These are phyloP conservation scores for Lasiodiplodia sp. DNA, from an alignment of 2,329 filamentous ascomycete genomes.

Conservation along the genomic window DNA sequence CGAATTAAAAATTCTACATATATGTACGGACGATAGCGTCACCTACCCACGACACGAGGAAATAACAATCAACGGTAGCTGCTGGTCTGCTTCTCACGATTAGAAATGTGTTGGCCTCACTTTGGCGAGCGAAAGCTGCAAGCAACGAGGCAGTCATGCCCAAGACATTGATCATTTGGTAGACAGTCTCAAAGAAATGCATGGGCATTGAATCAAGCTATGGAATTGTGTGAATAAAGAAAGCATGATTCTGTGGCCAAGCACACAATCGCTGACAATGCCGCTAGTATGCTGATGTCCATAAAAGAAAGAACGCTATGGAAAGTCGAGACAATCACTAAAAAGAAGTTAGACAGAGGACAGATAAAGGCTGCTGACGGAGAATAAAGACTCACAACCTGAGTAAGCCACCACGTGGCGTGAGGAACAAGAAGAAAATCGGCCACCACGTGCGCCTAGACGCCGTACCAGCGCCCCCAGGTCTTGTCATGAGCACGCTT, in stretches of 20 bases:
- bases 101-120: too few species aligned
- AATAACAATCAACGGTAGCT: too few species aligned
- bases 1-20: too few species aligned
- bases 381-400: neutral
- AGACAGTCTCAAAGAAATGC: neutral
- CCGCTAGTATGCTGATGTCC: neutral
- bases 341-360: neutral
- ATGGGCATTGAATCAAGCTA: neutral
- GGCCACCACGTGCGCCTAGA: neutral
- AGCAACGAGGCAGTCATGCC: neutral
- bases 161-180: neutral
- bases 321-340: neutral
- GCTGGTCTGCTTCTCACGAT: too few species aligned
- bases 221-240: neutral
- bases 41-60: too few species aligned
- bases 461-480: conserved; percentile 11
- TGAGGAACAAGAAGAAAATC: neutral
- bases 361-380: neutral
- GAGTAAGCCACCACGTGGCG: neutral
- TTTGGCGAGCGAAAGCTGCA: too few species aligned
- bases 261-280: neutral
- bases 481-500: conserved; percentile 13
- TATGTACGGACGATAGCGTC: too few species aligned
- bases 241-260: neutral
- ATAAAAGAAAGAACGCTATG: neutral